Base-by-base conservation (phyloP, 202 grass and related monocot species). In the Bolboschoenoplectus hybrid region DNA sequence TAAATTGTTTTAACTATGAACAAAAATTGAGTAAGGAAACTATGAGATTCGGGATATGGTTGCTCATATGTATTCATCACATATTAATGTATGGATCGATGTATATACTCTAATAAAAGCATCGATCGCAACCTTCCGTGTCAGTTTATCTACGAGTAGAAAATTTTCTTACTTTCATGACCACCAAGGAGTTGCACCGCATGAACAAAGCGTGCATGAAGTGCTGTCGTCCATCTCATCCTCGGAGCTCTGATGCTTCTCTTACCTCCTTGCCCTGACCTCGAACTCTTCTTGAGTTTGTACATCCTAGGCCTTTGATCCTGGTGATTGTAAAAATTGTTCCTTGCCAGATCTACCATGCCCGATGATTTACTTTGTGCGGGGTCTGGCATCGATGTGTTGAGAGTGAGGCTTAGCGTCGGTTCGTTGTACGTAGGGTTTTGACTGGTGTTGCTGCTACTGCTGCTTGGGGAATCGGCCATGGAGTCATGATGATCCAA, bases 141-240 rank as follows among this genome's bases (percentile, higher is more conserved):
- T 53, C 9, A 57, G 40, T 57, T 78, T 2, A 55, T 40, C 35
- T 40, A 40, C 2, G 7, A 60, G 16, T 9, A 80, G 14, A 40
- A 16, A 17, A 35, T 13, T 10, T 41, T 65, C 91, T 94, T 90
- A 99, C 97, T 97, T 89, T 99, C 97, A 58, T 99, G 97, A 83
- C 93, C 97, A 16, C 97, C 97, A 67, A 99, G 97, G 86, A 99
- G 97, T 90, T 94, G 90, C 38, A 99, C 97, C 65, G 97, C 97
- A 80, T 97, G 97, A 52, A 99, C 89, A 91, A 99, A 99, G 47
- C 91, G 92, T 5, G 93, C 90, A 79, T 99, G 97, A 70, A 99
- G 97, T 5, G 93, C 88, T 46, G 93, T 94, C 51, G 97, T 99
- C 97, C 97, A 99, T 75, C 97, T 88, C 97, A 99, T 99, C 88